phyloP scores from a whole-genome alignment of 73 alveolate species.

The Tetrahymena thermophila region DNA sequence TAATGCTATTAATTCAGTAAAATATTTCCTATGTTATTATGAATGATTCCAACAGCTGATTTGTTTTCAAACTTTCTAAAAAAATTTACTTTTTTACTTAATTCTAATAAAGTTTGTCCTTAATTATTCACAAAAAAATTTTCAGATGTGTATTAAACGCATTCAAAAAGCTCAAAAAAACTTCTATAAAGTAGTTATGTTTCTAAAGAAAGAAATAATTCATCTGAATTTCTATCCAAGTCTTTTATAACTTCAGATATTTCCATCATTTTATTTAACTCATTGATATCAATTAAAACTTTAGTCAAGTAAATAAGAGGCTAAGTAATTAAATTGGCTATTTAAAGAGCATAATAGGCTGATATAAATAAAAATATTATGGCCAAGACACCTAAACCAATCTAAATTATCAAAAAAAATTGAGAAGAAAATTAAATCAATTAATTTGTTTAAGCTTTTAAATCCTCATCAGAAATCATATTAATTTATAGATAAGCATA shows the following conservation, averaged over 20 bases:
- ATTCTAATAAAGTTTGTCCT: not conserved
- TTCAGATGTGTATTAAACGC: not conserved
- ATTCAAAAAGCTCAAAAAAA: not conserved
- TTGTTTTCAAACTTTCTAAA: not conserved
- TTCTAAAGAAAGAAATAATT: not conserved
- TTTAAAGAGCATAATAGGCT: not conserved
- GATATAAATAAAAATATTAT: not conserved
- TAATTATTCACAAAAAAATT: not conserved
- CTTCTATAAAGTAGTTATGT: not conserved
- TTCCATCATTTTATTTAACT: not conserved
- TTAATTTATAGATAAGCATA: not conserved
- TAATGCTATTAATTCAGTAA: not conserved
- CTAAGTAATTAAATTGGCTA: not conserved
- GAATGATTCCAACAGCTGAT: not conserved
- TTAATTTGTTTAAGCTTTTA: not conserved
- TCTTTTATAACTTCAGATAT: not conserved
- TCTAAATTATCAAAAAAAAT: not conserved
- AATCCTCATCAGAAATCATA: not conserved
- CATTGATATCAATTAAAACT: not conserved
- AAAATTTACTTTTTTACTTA: not conserved
- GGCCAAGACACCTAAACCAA: not conserved
- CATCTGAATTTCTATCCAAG: not conserved
- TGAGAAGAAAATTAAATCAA: not conserved
- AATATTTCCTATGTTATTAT: not conserved
- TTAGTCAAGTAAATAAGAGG: not conserved